Base-by-base conservation (phyloP, 129 eudicot genomes). In the Silybum marianum region DNA sequence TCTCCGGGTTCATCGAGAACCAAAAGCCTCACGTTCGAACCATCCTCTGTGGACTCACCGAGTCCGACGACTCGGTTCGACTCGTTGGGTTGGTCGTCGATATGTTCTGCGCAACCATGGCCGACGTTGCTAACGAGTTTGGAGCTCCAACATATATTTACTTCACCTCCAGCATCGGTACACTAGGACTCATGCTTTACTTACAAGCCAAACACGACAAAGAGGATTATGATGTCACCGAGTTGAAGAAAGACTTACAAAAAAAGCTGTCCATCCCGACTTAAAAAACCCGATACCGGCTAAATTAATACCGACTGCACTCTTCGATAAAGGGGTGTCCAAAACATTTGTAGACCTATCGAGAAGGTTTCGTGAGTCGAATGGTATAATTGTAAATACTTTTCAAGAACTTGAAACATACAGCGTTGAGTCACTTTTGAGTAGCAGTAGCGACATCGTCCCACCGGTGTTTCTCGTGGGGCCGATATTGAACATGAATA, bases 101-200 rank as follows among this genome's bases (percentile, higher is more conserved):
- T 58, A 58, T 83, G 84, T 86, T 86, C 28, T 86, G 87, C 75
- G 82, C 73, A 1, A 28, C 81, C 39, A 78, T 83, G 84, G 83
- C 65, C 9, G 89, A 86, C 44, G 79, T 86, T 7, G 89, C 89
- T 7, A 69, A 78, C 11, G 81, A 75, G 32, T 78, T 83, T 4
- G 48, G 44, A 8, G 69, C 76, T 63, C 82, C 87, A 16, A 38
- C 81, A 4, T 86, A 86, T 69, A 24, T 86, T 32, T 86, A 83
- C 81, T 86, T 72, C 71, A 74, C 84, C 9, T 83, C 89, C 6
- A 40, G 71, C 54, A 78, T 84, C 1, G 68, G 85, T 12, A 40
- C 68, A 63, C 73, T 80, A 13, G 81, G 81, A 24, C 25, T 82
- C 19, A 32, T 66, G 51, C 40, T 69, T 5, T 19, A 74, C 71